Evolutionary conservation across 805 yeast species (phyloP).

Genomic region (Cyberlindnera mrakii): DNA sequence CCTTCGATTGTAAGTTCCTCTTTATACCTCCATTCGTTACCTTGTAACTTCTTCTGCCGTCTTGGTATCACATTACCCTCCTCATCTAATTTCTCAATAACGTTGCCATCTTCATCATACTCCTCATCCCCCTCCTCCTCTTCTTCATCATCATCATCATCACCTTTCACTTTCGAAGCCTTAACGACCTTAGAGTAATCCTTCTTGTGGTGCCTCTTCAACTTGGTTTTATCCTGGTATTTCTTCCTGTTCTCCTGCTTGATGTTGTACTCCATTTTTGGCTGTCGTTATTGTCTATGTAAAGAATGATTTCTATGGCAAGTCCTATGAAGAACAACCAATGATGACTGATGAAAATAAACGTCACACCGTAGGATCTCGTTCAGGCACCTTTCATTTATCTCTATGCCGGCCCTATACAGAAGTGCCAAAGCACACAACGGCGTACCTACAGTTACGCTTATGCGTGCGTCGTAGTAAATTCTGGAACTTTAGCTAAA

Average conservation of each 20-base stretch:
- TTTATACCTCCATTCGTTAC: conserved; percentile 19
- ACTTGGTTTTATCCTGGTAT: conserved; percentile 34
- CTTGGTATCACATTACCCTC: conserved; percentile 2
- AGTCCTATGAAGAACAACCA: too few species aligned
- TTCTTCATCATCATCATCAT: background rate
- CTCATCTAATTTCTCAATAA: conserved; percentile 7
- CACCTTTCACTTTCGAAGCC: background rate
- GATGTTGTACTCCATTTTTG: conserved; percentile 21
- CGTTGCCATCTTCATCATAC: conserved; percentile 12
- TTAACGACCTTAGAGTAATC: conserved; percentile 29
- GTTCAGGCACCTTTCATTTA: too few species aligned
- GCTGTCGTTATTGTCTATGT: too few species aligned
- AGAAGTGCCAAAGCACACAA: too few species aligned
- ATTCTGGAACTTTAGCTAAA: too few species aligned
- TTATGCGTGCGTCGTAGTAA: too few species aligned
- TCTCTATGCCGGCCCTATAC: too few species aligned
- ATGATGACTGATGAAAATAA: too few species aligned
- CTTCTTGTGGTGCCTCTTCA: conserved; percentile 33
- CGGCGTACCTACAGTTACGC: too few species aligned
- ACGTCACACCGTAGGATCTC: too few species aligned
- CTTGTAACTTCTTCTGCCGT: conserved; percentile 8
- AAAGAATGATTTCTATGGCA: too few species aligned
- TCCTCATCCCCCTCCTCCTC: conserved; percentile 6
- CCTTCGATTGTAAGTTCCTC: conserved; percentile 20
- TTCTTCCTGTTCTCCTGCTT: conserved; percentile 36